Conservation (phyloP, 441 rosid species). For the Pelargonium cotyledonis region DNA sequence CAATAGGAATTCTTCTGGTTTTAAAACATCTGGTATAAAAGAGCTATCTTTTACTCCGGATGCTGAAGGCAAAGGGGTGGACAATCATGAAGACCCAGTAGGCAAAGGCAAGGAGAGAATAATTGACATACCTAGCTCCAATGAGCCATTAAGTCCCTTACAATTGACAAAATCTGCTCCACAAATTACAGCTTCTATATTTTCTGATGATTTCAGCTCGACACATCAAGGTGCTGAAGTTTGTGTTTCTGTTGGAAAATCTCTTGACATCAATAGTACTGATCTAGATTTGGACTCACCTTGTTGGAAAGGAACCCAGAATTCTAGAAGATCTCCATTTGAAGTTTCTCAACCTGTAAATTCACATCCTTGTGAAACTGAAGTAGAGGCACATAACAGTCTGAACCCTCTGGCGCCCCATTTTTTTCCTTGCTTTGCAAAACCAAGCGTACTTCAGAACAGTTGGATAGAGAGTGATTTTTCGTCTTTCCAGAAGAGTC, state of each 20-base stretch:
- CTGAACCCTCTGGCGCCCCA: constrained; percentile 42
- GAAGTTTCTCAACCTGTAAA: constrained; percentile 18
- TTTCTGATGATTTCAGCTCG: constrained; percentile 15
- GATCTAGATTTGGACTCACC: constrained; percentile 45
- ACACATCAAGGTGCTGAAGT: constrained; percentile 14
- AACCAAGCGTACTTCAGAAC: constrained; percentile 15
- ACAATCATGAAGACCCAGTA: constrained; percentile 1
- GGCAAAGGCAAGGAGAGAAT: constrained; percentile 16
- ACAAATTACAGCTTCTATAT: constrained; percentile 13
- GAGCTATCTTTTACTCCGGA: constrained; percentile 12
- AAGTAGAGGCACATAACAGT: constrained; percentile 21
- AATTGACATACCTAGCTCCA: constrained; percentile 8
- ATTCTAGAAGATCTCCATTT: constrained; percentile 19
- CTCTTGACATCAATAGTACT: constrained; percentile 23
- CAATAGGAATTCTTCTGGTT: neutral
- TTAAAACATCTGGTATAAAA: constrained; percentile 6
- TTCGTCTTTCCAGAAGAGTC: constrained; percentile 20
- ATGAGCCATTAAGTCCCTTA: constrained; percentile 14
- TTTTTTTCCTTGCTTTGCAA: constrained; percentile 30
- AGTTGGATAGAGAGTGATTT: constrained; percentile 12
- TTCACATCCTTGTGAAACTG: constrained; percentile 21
- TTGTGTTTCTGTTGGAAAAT: constrained; percentile 15
- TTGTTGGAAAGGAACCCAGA: constrained; percentile 43
- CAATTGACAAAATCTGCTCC: constrained; percentile 18
- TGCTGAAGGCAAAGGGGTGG: constrained; percentile 19